Base-by-base conservation (phyloP, 2,329 filamentous ascomycete species). In the Cryphonectria radicalis region DNA sequence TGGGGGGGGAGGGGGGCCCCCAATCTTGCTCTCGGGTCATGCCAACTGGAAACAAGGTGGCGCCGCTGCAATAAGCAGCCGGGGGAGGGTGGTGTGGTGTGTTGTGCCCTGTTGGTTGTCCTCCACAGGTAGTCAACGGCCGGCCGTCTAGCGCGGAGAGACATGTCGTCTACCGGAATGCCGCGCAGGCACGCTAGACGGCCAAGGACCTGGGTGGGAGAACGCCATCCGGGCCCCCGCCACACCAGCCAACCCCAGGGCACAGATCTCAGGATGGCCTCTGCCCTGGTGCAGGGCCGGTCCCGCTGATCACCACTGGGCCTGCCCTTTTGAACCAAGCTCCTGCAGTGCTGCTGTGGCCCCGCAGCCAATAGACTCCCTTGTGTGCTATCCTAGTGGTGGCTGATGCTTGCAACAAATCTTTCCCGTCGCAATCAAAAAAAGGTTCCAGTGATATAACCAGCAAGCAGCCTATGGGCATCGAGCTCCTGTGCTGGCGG, bases 291-390 rank as follows among this genome's bases (percentile, higher is more conserved):
- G 66, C 66, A 71, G 60, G 60, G 25, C 42, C 10, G 62, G 32
- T 4, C 65, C 71, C 53, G 28, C 62, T 68, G 68, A 70, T 70
- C 60, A 55, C 8, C 68, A 53, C n/a, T 53, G 28, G 40, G 32
- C 66, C 70, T 70, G 50, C 71, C 62, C 10, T 40, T 68, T 68
- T 66, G 19, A 67, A 59, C 32, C 71, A 70, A 70, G 59, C 55
- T 50, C 53, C 63, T 67, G 68, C 68, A 62, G 37, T 35, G 42
- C 63, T 19, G 53, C 40, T 35, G 37, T 42, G 40, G 63, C 42
- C 17, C 59, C 35, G 37, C 32, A 46, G 71, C 68, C 68, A 72
- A 70, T 72, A 40, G 35, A 55, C 64, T 28, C 25, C 46, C 50
- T 55, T 55, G 32, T 57, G 17, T 14, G n/a, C 32, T 35, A 14